Base-by-base conservation (phyloP, 257 asterid species). In the Verbascum thapsus region DNA sequence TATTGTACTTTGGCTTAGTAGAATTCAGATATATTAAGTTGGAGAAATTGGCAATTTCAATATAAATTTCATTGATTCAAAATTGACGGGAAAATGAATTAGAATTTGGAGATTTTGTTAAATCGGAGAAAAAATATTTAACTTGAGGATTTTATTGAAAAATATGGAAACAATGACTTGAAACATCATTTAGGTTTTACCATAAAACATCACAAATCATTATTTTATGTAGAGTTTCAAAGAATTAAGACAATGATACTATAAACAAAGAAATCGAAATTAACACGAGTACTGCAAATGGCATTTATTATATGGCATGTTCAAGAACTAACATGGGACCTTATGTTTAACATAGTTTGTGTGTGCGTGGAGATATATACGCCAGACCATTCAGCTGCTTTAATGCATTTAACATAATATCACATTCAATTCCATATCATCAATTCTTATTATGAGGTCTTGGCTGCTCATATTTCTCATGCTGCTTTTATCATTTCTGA, bases 371-470 rank as follows among this genome's bases (percentile, higher is more conserved):
- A 18, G 16, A 54, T 69, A 69, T 69, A 66, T 69, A 73, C 49
- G 53, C 38, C 51, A 30, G 65, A 40, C 47, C 70, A 69, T 60
- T 59, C 53, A 50, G 59, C 49, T 50, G 49, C 53, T 34, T 48
- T 66, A 32, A n/a, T n/a, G n/a, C 32, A n/a, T n/a, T n/a, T n/a
- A n/a, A n/a, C n/a, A n/a, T n/a, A n/a, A n/a, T n/a, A n/a, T n/a
- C 38, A 22, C 58, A 19, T 38, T 53, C 66, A n/a, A n/a, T 53
- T 51, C 59, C 52, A n/a, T n/a, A n/a, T n/a, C 13, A 26, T 39
- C 48, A 11, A 15, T n/a, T 42, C n/a, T 15, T 53, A 61, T 50
- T 5, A 88, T 85, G 95, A 79, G 49, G 81, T 62, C 78, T 32
- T 56, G 71, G 62, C 30, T 78, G 58, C 32, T 84, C 18, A 55